These are phyloP conservation scores for Aspergillus steynii DNA, from an alignment of 495 filamentous ascomycete species.

Conservation along the genomic window DNA sequence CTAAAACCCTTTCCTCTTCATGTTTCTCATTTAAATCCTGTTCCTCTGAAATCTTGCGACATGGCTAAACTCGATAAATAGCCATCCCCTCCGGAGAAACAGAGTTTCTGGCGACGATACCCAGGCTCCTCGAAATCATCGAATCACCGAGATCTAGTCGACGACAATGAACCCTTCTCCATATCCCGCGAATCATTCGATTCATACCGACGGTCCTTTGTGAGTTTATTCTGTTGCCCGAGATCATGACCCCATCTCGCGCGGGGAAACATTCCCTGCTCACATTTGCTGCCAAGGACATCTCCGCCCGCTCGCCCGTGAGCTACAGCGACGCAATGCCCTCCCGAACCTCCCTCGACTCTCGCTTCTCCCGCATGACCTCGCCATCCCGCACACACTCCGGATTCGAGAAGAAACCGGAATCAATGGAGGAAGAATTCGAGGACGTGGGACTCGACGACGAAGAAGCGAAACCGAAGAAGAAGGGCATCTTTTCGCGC, in stretches of 20 bases:
- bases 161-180: conserved; percentile 89
- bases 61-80: conserved; percentile 36
- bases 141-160: conserved; percentile 67
- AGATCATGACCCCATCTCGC: background rate
- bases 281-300: conserved; percentile 61
- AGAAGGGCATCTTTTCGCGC: conserved; percentile 79
- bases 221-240: conserved; percentile 45
- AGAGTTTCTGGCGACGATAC: conserved; percentile 77
- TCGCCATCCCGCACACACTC: conserved; percentile 52
- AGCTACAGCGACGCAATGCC: conserved; percentile 53
- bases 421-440: conserved; percentile 75
- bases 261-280: conserved; percentile 7
- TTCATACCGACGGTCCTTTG: conserved; percentile 95
- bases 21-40: conserved; percentile 1
- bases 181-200: conserved; percentile 98
- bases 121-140: conserved; percentile 67
- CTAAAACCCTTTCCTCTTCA: conserved; percentile 14
- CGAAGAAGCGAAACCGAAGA: conserved; percentile 73
- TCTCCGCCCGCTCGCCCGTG: conserved; percentile 84
- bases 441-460: conserved; percentile 91
- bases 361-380: conserved; percentile 56
- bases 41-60: background rate
- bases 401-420: conserved; percentile 50
- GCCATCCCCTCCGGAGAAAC: conserved; percentile 90
- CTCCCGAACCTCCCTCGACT: conserved; percentile 79